Base-by-base conservation (phyloP, 371 early-diverging fungal genomes). In the Mortierella sp. region DNA sequence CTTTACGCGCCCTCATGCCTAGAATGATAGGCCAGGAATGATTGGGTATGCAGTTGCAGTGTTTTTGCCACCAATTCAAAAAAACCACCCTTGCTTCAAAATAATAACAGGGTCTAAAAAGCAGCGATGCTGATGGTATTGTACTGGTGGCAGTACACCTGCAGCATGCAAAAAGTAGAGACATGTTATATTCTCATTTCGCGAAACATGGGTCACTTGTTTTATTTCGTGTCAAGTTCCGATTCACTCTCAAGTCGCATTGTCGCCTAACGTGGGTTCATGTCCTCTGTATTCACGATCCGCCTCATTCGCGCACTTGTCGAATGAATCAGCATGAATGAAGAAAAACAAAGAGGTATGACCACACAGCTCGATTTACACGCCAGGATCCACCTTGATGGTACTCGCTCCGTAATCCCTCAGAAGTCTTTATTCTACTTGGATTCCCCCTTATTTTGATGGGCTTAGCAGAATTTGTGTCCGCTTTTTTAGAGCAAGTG, bases 291-390 rank as follows among this genome's bases (percentile, higher is more conserved):
- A 34, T 53, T 58, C 58, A 58, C 31, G 19, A 58, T 19, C 58
- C 58, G 55, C 55, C 52, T 29, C 29, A 53, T 53, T 24, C n/a
- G 55, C 55, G 55, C 55, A 29, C 26, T 31, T 55, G n/a, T n/a
- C 55, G 39, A 34, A 34, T 61, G 39, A 2, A 39, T 61, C 53
- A 6, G 8, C 19, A 61, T n/a, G n/a, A n/a, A n/a, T 8, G 16
- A 48, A 48, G 1, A 6, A 34, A 61, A 39, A 61, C 22, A 8
- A 37, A 9, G 37, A 55, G 31, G n/a, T n/a, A n/a, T n/a, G n/a
- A n/a, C n/a, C n/a, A n/a, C n/a, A n/a, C n/a, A n/a, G n/a, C n/a
- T n/a, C n/a, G n/a, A n/a, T n/a, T n/a, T n/a, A n/a, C n/a, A n/a
- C n/a, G n/a, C n/a, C n/a, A n/a, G n/a, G n/a, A n/a, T n/a, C n/a